Conservation (phyloP, 2,329 filamentous ascomycete species). For the Alternaria sp. region DNA sequence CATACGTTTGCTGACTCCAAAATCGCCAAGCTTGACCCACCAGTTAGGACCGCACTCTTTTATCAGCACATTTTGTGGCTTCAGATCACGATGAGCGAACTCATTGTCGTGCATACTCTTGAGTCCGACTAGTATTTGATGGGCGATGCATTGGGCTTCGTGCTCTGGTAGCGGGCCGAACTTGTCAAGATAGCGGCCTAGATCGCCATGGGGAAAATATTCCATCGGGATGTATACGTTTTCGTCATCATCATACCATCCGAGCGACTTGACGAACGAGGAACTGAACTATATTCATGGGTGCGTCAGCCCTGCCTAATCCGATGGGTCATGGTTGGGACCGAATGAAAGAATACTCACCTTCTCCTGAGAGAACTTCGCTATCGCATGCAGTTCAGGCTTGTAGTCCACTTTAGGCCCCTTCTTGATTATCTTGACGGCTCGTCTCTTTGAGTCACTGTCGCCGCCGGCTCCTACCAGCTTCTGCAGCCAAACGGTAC, state of each 20-base stretch:
- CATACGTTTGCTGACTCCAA: background rate
- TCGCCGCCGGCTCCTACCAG: too few relatives aligned
- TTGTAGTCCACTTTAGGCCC: too few relatives aligned
- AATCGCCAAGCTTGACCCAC: background rate
- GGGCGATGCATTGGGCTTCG: background rate
- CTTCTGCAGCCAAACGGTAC: too few relatives aligned
- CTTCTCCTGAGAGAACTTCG: background rate
- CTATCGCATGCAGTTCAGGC: background rate
- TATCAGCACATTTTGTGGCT: background rate
- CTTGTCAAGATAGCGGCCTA: background rate
- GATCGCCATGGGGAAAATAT: background rate
- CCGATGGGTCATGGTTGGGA: too few relatives aligned
- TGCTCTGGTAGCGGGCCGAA: background rate
- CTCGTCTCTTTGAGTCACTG: too few relatives aligned
- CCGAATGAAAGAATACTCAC: background rate
- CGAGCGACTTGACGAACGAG: background rate
- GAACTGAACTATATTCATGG: too few relatives aligned
- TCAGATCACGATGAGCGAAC: background rate
- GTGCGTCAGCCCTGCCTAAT: too few relatives aligned
- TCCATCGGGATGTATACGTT: background rate
- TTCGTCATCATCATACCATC: background rate
- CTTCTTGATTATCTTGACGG: too few relatives aligned
- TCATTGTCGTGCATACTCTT: background rate
- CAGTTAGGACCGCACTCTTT: background rate
- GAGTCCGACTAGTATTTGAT: fast-evolving